phyloP scores from a whole-genome alignment of 495 filamentous ascomycete genomes.

The Pyronema domesticum region DNA sequence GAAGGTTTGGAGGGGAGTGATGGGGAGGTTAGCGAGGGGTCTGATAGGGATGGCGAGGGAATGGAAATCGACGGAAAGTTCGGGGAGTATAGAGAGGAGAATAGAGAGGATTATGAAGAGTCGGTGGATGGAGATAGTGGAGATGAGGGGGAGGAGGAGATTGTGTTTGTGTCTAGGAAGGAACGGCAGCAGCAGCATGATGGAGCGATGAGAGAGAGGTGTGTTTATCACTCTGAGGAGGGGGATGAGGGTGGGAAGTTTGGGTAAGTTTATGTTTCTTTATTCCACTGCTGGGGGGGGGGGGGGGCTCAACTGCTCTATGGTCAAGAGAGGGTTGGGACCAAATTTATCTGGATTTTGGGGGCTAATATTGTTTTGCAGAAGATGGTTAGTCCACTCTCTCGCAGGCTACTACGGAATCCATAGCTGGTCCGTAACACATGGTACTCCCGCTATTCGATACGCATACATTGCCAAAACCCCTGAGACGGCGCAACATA shows the following conservation, averaged over 20 bases:
- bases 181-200: constrained; percentile 5
- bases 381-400: constrained; percentile 89
- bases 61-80: neutral
- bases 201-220: constrained; percentile 31
- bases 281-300: no score
- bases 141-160: constrained; percentile 34
- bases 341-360: no score
- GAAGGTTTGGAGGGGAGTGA: constrained; percentile 31
- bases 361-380: neutral
- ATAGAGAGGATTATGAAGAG: neutral
- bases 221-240: constrained; percentile 52
- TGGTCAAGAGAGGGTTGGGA: no score
- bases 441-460: constrained; percentile 54
- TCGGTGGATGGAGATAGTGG: neutral
- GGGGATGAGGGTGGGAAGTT: constrained; percentile 63
- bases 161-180: constrained; percentile 65
- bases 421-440: constrained; percentile 62
- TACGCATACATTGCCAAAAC: constrained; percentile 65
- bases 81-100: neutral
- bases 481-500: no score
- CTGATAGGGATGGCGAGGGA: neutral
- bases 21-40: neutral
- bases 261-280: constrained; percentile 38
- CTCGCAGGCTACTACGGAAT: constrained; percentile 89
- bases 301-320: no score